A percentile compares a stretch with the other conserved stretches of the same genome.
These are phyloP conservation scores for Eutrema yunnanense DNA, from an alignment of 345 rosid species.

Conservation along the genomic window DNA sequence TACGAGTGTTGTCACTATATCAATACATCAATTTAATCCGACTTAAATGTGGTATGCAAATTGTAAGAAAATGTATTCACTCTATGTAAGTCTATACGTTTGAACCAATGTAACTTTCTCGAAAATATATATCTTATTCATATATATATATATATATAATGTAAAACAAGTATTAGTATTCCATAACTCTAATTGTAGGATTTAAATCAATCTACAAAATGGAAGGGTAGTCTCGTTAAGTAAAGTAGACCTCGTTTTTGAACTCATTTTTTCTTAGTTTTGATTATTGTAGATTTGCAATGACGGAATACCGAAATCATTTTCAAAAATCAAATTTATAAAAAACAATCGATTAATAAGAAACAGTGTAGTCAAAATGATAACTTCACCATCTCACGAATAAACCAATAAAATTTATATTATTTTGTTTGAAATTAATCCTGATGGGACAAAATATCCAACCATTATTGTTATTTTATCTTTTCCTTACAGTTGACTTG, in stretches of 20 bases:
- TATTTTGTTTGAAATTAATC: slow-evolving; percentile 21
- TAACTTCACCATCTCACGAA: neutral
- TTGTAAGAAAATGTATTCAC: neutral
- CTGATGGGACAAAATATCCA: slow-evolving; percentile 28
- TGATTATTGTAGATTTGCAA: neutral
- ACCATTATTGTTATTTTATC: neutral
- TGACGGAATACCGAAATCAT: neutral
- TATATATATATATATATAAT: no score
- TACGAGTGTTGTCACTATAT: neutral
- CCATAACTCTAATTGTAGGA: neutral
- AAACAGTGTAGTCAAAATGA: neutral
- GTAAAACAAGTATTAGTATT: neutral
- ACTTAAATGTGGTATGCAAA: neutral
- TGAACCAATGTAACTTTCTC: neutral
- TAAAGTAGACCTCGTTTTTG: neutral
- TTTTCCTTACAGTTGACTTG: slow-evolving; percentile 54
- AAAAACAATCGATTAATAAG: neutral
- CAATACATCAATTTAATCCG: neutral
- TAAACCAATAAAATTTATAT: neutral
- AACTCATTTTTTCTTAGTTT: neutral
- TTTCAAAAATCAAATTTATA: neutral
- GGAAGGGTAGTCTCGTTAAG: neutral
- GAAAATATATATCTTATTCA: neutral
- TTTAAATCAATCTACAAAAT: neutral
- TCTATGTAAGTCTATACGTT: neutral